phyloP scores from a whole-genome alignment of 805 yeast genomes.

The Hanseniaspora clermontiae region DNA sequence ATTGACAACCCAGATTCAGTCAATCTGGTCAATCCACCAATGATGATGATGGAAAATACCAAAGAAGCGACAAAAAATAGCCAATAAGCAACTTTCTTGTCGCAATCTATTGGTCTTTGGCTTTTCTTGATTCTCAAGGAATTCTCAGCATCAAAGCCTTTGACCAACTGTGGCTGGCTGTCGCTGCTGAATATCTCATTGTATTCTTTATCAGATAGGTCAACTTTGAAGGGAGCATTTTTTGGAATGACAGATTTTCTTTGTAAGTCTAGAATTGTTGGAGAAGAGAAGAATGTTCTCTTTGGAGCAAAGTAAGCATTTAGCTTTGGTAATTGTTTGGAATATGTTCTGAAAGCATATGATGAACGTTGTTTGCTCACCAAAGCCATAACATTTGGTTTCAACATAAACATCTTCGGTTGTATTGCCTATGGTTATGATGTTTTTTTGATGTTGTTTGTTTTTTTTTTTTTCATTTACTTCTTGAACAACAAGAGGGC shows the following conservation, averaged over 20 bases:
- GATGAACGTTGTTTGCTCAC: neutral
- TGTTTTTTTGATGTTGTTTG: too few relatives aligned
- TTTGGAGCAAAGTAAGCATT: neutral
- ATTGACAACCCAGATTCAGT: conserved; percentile 93
- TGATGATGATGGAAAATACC: conserved; percentile 88
- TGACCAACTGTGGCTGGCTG: neutral
- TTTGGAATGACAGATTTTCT: neutral
- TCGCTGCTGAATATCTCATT: neutral
- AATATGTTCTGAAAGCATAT: neutral
- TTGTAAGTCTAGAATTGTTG: neutral
- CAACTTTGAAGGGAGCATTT: neutral
- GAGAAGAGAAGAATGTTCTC: neutral
- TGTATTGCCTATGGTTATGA: too few relatives aligned
- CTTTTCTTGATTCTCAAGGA: conserved; percentile 16
- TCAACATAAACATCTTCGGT: neutral
- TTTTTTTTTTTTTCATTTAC: too few relatives aligned
- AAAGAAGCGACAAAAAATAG: conserved; percentile 73
- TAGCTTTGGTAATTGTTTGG: neutral
- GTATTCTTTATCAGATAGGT: conserved; percentile 4
- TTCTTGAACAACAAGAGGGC: too few relatives aligned
- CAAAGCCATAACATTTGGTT: neutral
- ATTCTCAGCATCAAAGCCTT: neutral
- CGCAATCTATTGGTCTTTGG: conserved; percentile 29
- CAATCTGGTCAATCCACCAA: conserved; percentile 89
- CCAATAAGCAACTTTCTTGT: conserved; percentile 70